Percentiles rank a stretch among this genome's conserved stretches.
Evolutionary conservation across 495 filamentous ascomycete genomes (phyloP).

Genomic region (Lophiotrema nucula): DNA sequence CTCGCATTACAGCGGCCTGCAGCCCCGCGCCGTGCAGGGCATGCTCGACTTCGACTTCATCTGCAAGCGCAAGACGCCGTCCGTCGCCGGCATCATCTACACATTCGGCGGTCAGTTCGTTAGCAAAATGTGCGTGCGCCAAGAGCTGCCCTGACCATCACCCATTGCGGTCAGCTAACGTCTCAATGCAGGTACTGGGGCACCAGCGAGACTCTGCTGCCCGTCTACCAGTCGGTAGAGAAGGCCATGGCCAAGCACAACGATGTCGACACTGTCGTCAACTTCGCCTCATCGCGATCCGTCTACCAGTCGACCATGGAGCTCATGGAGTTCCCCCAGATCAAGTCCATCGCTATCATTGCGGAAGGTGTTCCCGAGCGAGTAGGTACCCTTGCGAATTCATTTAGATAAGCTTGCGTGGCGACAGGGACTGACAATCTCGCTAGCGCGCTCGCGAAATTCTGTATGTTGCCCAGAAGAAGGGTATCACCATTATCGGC

Average conservation of each 20-base stretch:
- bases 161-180: slow-evolving; percentile 26
- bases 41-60: slow-evolving; percentile 99
- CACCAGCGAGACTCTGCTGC: slow-evolving; percentile 97
- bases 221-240: slow-evolving; percentile 91
- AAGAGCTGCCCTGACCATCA: slow-evolving; percentile 10
- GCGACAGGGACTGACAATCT: background rate
- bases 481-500: slow-evolving; percentile 98
- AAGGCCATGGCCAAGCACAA: slow-evolving; percentile 97
- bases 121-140: slow-evolving; percentile 81
- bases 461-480: slow-evolving; percentile 89
- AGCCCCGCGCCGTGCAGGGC: slow-evolving; percentile 96
- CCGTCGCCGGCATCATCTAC: slow-evolving; percentile 99
- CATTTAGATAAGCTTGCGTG: slow-evolving; percentile 10
- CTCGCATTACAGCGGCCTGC: slow-evolving; percentile 73
- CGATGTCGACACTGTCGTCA: slow-evolving; percentile 96
- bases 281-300: slow-evolving; percentile 97
- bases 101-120: slow-evolving; percentile 99
- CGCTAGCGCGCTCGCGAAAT: slow-evolving; percentile 91
- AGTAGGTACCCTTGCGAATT: slow-evolving; percentile 54
- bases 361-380: slow-evolving; percentile 98
- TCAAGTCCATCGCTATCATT: slow-evolving; percentile 97
- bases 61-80: slow-evolving; percentile 95
- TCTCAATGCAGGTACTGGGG: slow-evolving; percentile 77
- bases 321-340: slow-evolving; percentile 94
- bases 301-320: slow-evolving; percentile 98